A percentile compares a stretch with the other conserved stretches of the same genome.
phyloP scores from a whole-genome alignment of 169 alveolate species.

The Cryptosporidium sp. region DNA sequence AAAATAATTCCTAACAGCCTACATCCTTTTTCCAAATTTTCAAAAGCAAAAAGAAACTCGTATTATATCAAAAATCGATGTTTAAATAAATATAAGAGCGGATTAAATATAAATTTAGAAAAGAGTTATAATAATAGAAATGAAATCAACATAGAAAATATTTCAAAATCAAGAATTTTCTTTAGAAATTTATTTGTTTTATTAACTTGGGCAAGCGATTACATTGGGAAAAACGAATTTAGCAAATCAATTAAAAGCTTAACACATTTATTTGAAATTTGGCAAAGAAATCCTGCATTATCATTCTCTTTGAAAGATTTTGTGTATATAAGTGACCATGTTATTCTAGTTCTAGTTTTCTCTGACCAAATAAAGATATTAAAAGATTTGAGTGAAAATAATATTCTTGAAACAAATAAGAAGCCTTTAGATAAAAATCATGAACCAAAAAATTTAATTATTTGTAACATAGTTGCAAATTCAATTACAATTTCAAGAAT shows the following conservation, averaged over 20 bases:
- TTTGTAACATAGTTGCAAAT: not conserved
- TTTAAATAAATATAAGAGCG: not conserved
- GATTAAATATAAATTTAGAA: not conserved
- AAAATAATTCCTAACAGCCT: not conserved
- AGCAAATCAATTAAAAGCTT: not conserved
- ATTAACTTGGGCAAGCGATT: constrained; percentile 25
- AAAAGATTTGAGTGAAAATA: not conserved
- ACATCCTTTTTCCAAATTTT: constrained; percentile 63
- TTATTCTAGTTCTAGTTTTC: not conserved
- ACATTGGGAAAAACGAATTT: not conserved
- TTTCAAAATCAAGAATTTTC: constrained; percentile 33
- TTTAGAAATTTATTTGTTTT: constrained; percentile 10
- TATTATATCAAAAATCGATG: not conserved
- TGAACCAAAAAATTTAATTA: not conserved
- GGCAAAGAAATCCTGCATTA: constrained; percentile 45
- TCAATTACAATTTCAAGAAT: constrained; percentile 17
- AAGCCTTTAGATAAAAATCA: not conserved
- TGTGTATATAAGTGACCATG: not conserved
- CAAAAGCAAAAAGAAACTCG: not conserved
- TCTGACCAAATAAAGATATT: constrained; percentile 36
- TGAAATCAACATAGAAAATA: not conserved
- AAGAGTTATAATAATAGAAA: not conserved
- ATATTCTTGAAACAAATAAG: not conserved
- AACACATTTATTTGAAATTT: constrained; percentile 36
- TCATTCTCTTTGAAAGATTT: constrained; percentile 31